phyloP scores from a whole-genome alignment of 1,284 basidiomycete species.

The Puccinia brachypodii region DNA sequence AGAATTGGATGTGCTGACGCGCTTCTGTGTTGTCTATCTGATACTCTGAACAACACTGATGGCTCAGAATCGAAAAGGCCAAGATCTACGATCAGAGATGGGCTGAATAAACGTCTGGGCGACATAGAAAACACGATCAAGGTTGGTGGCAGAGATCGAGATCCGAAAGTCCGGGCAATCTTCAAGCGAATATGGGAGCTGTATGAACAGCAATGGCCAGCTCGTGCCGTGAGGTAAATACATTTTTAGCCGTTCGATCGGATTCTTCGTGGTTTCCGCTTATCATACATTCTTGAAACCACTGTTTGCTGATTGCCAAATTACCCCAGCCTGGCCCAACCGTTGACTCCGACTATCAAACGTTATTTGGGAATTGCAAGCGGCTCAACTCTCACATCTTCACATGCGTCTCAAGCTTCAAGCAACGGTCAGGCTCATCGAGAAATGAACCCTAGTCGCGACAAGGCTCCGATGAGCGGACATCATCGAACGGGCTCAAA shows the following conservation, averaged over 20 bases:
- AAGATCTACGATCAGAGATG: constrained; percentile 71
- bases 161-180: constrained; percentile 70
- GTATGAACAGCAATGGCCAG: constrained; percentile 69
- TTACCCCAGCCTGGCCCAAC: constrained; percentile 66
- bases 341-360: constrained; percentile 71
- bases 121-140: constrained; percentile 72
- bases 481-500: constrained; percentile 21
- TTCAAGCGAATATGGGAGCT: constrained; percentile 72
- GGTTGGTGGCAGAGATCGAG: constrained; percentile 70
- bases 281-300: constrained; percentile 4
- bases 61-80: constrained; percentile 55
- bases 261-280: neutral
- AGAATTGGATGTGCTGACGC: constrained; percentile 68
- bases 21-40: constrained; percentile 56
- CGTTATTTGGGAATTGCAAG: constrained; percentile 65
- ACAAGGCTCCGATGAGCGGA: neutral
- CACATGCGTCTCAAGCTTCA: constrained; percentile 4
- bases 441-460: neutral
- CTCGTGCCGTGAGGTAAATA: constrained; percentile 67
- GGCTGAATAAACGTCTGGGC: constrained; percentile 62
- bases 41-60: constrained; percentile 45
- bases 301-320: constrained; percentile 26
- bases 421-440: neutral
- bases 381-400: constrained; percentile 19
- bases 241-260: neutral